Base-by-base conservation (phyloP, 768 basidiomycete species). In the Mycena capillaripes region DNA sequence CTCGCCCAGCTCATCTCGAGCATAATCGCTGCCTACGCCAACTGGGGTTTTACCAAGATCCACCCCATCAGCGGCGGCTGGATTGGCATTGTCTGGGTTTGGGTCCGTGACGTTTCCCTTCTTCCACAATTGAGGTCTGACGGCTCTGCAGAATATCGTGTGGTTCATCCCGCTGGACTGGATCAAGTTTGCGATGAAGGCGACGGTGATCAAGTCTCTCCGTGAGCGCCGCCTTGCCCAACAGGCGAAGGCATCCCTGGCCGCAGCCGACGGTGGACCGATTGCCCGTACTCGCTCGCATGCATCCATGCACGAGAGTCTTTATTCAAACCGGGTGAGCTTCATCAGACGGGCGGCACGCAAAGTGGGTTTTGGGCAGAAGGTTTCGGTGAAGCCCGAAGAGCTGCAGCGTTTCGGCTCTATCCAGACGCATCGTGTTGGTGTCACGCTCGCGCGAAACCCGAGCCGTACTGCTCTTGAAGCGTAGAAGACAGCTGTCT, bases 41-140 rank as follows among this genome's bases (percentile, higher is more conserved):
- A 98, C 89, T 97, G 94, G 94, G 94, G 95, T 81, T 99, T 99
- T 90, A 97, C 97, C 36, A 81, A 92, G 63, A 94, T 98, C 75
- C 81, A 86, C 38, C 79, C 84, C 25, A 92, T 98, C 81, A 83
- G 97, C 72, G 97, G 95, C 79, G 94, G 92, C 34, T 98, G 97
- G 97, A 95, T 98, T 75, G 97, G 97, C 84, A 96, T 99, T 75
- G 88, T 97, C 71, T 98, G 97, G 97, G 89, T 97, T 76, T 97
- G 95, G 95, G 95, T 95, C 85, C 52, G 93, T 89, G 29, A 8
- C n/a, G 11, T 38, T 23, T 27, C 58, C 32, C 44, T 36, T 53
- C 29, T 23, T 71, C 81, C 7, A 79, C 66, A 10, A 9, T 17
- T 14, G 19, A 42, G 5, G 8, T 14, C 25, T 36, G 14, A 19